phyloP scores from a whole-genome alignment of 257 asterid genomes.

The Nicotiana noctiflora region DNA sequence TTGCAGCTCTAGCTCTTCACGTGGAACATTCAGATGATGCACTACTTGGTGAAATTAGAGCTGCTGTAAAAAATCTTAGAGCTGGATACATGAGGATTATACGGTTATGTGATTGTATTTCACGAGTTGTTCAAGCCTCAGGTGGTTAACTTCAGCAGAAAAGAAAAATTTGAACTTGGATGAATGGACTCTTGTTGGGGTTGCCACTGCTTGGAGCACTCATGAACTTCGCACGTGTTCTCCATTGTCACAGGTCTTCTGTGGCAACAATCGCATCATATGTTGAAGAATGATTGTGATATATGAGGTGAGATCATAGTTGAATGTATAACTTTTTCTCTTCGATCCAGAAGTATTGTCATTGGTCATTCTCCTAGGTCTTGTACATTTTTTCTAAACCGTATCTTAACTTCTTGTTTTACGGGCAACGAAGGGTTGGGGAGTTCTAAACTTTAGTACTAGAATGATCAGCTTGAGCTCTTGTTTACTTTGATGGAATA shows the following conservation, averaged over 20 bases:
- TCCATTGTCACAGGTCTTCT: background rate
- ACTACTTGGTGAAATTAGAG: conserved; percentile 31
- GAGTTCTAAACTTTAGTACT: background rate
- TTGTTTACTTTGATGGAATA: background rate
- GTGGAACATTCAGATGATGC: conserved; percentile 15
- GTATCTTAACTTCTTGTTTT: background rate
- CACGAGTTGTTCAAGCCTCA: conserved; percentile 39
- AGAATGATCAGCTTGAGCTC: background rate
- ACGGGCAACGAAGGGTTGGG: background rate
- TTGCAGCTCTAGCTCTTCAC: conserved; percentile 20
- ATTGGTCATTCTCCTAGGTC: background rate
- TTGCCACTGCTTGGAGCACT: background rate
- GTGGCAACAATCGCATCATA: background rate
- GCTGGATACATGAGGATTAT: conserved; percentile 62
- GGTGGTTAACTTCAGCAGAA: conserved; percentile 14
- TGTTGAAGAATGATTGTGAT: background rate
- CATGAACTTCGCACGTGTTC: background rate
- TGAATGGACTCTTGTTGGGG: background rate
- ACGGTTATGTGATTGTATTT: conserved; percentile 46
- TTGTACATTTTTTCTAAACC: background rate
- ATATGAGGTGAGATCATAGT: background rate
- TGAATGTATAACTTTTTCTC: background rate
- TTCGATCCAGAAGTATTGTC: background rate
- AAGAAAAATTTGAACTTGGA: background rate
- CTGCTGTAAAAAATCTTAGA: conserved; percentile 36